A percentile compares a stretch with the other conserved stretches of the same genome.
Conservation (phyloP, 148 eudicot species). For the Gaultheria prostrata region DNA sequence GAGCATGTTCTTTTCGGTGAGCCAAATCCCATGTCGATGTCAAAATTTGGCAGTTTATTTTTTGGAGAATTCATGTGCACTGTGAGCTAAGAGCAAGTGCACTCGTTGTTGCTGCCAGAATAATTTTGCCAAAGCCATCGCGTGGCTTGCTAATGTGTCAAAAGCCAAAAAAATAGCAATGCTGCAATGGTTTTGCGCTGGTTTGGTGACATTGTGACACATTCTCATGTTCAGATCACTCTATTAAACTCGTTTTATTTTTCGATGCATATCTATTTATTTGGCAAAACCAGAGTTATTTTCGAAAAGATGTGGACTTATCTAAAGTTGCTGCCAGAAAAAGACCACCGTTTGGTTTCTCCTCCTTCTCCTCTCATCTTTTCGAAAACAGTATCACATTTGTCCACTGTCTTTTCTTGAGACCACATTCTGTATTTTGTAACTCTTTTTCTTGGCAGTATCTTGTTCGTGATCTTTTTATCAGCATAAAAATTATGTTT, state of each 20-base stretch:
- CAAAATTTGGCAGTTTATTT: neutral
- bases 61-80: neutral
- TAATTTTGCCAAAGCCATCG: neutral
- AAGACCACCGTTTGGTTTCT: neutral
- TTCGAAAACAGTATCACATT: neutral
- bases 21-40: neutral
- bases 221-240: neutral
- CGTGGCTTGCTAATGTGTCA: neutral
- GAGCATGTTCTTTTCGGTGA: neutral
- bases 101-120: neutral
- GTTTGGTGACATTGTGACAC: neutral
- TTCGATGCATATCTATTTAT: neutral
- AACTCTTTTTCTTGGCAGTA: neutral
- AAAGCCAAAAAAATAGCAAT: neutral
- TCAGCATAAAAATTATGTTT: neutral
- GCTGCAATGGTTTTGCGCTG: neutral
- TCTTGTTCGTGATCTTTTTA: neutral
- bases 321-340: neutral
- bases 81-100: neutral
- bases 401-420: neutral
- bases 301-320: neutral
- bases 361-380: neutral
- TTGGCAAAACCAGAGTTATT: neutral
- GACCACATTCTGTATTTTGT: neutral
- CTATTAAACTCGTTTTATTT: neutral